These are phyloP conservation scores for Clonostachys solani DNA, from an alignment of 2,329 filamentous ascomycete genomes.

Conservation along the genomic window DNA sequence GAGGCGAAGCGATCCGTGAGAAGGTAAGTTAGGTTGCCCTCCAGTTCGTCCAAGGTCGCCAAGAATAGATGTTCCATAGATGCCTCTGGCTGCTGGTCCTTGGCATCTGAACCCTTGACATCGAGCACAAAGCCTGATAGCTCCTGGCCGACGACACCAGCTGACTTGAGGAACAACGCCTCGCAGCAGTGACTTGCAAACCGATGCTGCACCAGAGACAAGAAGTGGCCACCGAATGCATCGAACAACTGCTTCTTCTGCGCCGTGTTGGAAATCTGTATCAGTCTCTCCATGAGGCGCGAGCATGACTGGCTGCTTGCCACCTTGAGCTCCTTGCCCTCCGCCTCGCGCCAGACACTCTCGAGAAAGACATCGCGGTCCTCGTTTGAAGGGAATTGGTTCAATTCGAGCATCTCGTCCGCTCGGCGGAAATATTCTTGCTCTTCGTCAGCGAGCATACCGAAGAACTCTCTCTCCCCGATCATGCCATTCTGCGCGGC, in stretches of 20 bases:
- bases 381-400: constrained; percentile 77
- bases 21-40: constrained; percentile 76
- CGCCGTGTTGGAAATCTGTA: constrained; percentile 69
- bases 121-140: constrained; percentile 37
- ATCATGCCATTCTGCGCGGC: constrained; percentile 6
- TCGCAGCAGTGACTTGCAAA: constrained; percentile 98
- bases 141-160: constrained; percentile 74
- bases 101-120: constrained; percentile 33
- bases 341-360: constrained; percentile 81
- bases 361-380: constrained; percentile 69
- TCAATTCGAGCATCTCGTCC: constrained; percentile 84
- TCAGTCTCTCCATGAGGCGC: constrained; percentile 84
- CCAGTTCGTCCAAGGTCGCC: constrained; percentile 79
- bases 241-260: constrained; percentile 87
- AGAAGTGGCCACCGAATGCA: constrained; percentile 81
- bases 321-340: constrained; percentile 92
- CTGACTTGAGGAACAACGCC: constrained; percentile 80
- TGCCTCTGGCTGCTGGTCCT: constrained; percentile 42
- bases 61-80: constrained; percentile 86
- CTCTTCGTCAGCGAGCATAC: constrained; percentile 87
- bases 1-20: constrained; percentile 88
- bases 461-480: constrained; percentile 76
- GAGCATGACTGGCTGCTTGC: constrained; percentile 96
- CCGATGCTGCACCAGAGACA: constrained; percentile 86
- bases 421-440: constrained; percentile 93